These are phyloP conservation scores for Kodamaea fungicola DNA, from an alignment of 1,139 yeast genomes.

Conservation along the genomic window DNA sequence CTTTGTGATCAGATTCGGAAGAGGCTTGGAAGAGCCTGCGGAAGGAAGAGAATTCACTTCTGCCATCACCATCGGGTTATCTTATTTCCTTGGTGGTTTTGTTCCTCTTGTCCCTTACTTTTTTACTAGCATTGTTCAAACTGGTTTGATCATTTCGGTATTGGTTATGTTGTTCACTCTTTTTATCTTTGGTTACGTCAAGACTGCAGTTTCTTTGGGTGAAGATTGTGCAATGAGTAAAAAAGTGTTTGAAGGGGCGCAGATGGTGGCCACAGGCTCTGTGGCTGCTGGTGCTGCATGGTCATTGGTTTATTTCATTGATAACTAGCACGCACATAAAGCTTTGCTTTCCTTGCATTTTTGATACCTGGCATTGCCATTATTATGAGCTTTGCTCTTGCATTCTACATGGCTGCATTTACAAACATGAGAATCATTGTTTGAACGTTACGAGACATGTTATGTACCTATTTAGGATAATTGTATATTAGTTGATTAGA, in stretches of 20 bases:
- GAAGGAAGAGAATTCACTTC: slow-evolving; percentile 74
- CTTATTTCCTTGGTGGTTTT: slow-evolving; percentile 78
- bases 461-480: too few relatives aligned
- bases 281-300: slow-evolving; percentile 97
- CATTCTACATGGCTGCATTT: neutral
- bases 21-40: slow-evolving; percentile 78
- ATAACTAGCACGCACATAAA: slow-evolving; percentile 17
- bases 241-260: slow-evolving; percentile 75
- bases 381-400: neutral
- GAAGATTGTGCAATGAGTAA: slow-evolving; percentile 60
- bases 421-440: neutral
- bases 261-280: slow-evolving; percentile 92
- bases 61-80: slow-evolving; percentile 71
- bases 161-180: slow-evolving; percentile 81
- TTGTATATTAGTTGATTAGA: too few relatives aligned
- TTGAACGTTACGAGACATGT: neutral
- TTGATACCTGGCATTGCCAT: too few relatives aligned
- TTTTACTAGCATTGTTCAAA: slow-evolving; percentile 67
- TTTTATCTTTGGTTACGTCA: slow-evolving; percentile 81
- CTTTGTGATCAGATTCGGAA: slow-evolving; percentile 69
- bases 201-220: slow-evolving; percentile 83
- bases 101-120: slow-evolving; percentile 79
- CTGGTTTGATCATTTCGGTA: slow-evolving; percentile 74
- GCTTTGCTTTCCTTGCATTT: neutral
- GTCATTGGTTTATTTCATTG: slow-evolving; percentile 81